Evolutionary conservation across 1,139 yeast species (phyloP), one percentile per base, ranked within the genome.

Genomic region (Debaryomyces robertsiae): DNA sequence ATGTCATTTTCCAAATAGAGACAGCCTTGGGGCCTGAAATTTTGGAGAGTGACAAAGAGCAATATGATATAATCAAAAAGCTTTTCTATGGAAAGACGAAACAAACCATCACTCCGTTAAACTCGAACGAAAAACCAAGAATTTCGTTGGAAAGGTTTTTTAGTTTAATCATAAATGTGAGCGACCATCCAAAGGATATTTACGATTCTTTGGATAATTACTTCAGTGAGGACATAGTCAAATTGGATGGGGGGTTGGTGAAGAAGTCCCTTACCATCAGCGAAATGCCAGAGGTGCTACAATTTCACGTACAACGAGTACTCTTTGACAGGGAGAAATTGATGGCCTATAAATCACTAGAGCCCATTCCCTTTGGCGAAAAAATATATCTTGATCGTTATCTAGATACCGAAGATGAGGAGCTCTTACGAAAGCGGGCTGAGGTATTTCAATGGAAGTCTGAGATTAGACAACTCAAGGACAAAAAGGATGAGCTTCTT

Each of bases 261-360:
- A 84, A 85, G 45, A 80, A 95, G 55, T 76, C 85, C 1, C 75
- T 89, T 32, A 81, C 94, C 0, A 77, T 91, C 6, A 72, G 79
- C 10, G 73, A 80, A 46, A 66, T 89, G 11, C 98, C 98, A 0
- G 82, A 83, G 7, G 79, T 93, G 38, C 64, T 93, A 38, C 98
- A 93, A 58, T 79, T 93, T 38, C 98, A 93, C 58, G 88, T 93
- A 3, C 98, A 91, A 62, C 75, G 98, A 55, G 98, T 91, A 1
- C 85, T 89, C 59, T 93, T 85, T 62, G 96, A 93, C 58, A 74
- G 91, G 36, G 84, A 75, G 42, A 65, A 77, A 27, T 74, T 82
- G 40, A 75, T 82, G 61, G 89, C 96, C 0, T 88, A 88, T 55
- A 93, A 93, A 57, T 84, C 91, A 1, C 75, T 80, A 34, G 90